Percentiles rank a stretch among this genome's conserved stretches.
Conservation (phyloP, 768 basidiomycete species). For the Agaricus subrufescens region DNA sequence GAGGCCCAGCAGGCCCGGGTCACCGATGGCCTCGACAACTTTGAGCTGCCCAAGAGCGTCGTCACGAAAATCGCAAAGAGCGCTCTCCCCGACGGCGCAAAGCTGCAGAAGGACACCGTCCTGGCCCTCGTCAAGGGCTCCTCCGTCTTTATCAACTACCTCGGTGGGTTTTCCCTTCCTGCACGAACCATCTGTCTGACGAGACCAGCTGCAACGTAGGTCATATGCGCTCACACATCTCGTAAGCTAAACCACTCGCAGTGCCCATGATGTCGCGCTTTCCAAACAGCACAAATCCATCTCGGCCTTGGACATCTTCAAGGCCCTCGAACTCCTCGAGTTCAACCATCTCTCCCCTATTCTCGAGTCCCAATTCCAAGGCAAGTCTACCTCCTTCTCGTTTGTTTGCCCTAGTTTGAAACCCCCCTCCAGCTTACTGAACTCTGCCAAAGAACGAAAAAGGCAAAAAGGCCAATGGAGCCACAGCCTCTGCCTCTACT, state of each 20-base stretch:
- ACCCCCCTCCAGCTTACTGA: no score
- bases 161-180: constrained; percentile 50
- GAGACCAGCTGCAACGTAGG: constrained; percentile 47
- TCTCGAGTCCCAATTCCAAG: constrained; percentile 57
- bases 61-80: constrained; percentile 85
- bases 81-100: constrained; percentile 79
- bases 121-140: constrained; percentile 82
- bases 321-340: constrained; percentile 76
- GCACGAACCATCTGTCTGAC: not conserved
- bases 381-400: no score
- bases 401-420: no score
- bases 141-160: constrained; percentile 92
- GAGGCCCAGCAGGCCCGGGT: constrained; percentile 77
- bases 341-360: constrained; percentile 65
- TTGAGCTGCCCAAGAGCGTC: constrained; percentile 79
- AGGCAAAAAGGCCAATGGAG: no score
- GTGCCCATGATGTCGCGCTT: constrained; percentile 88
- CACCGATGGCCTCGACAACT: constrained; percentile 85
- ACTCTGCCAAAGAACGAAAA: no score
- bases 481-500: no score
- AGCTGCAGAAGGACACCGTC: constrained; percentile 87
- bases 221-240: constrained; percentile 2
- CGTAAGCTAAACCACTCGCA: constrained; percentile 20
- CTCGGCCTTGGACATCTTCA: constrained; percentile 85
- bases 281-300: constrained; percentile 85